A percentile compares a stretch with the other conserved stretches of the same genome.
Evolutionary conservation across 1,284 basidiomycete genomes (phyloP).

Genomic region (Leccinum subrobustum): DNA sequence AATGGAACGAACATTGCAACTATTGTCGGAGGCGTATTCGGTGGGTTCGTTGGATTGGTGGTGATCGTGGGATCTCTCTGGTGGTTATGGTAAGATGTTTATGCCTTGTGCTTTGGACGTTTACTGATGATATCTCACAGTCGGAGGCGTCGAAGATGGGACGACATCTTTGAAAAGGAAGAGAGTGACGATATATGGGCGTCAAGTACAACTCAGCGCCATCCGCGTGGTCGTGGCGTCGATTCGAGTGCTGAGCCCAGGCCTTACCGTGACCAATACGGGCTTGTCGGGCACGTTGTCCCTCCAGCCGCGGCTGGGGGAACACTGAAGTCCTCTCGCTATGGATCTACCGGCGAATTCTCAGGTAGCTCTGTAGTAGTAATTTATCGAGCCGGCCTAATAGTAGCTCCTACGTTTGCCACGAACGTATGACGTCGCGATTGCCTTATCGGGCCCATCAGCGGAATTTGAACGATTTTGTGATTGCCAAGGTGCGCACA

Average conservation of each 20-base stretch:
- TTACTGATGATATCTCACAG: constrained; percentile 30
- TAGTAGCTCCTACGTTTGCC: too few species aligned
- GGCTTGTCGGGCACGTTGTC: constrained; percentile 45
- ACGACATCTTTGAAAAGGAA: constrained; percentile 50
- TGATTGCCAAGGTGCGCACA: too few species aligned
- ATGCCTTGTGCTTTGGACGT: constrained; percentile 1
- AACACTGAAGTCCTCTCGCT: constrained; percentile 29
- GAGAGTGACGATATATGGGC: constrained; percentile 17
- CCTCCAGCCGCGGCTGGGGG: constrained; percentile 39
- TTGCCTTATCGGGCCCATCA: too few species aligned
- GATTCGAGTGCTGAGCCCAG: constrained; percentile 32
- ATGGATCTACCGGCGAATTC: constrained; percentile 20
- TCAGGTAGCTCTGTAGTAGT: constrained; percentile 12
- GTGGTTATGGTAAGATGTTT: constrained; percentile 45
- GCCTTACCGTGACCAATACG: constrained; percentile 46
- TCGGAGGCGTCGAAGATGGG: constrained; percentile 46
- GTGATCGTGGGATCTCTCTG: constrained; percentile 44
- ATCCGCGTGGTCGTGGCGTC: constrained; percentile 12
- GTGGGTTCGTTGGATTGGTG: constrained; percentile 48
- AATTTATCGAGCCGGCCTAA: too few species aligned
- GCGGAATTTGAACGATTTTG: too few species aligned
- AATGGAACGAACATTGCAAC: constrained; percentile 39
- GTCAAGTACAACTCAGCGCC: constrained; percentile 5
- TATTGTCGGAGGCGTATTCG: constrained; percentile 53
- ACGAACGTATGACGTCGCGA: too few species aligned